Conservation (phyloP, 2,329 filamentous ascomycete genomes). For the Exophiala mesophila region DNA sequence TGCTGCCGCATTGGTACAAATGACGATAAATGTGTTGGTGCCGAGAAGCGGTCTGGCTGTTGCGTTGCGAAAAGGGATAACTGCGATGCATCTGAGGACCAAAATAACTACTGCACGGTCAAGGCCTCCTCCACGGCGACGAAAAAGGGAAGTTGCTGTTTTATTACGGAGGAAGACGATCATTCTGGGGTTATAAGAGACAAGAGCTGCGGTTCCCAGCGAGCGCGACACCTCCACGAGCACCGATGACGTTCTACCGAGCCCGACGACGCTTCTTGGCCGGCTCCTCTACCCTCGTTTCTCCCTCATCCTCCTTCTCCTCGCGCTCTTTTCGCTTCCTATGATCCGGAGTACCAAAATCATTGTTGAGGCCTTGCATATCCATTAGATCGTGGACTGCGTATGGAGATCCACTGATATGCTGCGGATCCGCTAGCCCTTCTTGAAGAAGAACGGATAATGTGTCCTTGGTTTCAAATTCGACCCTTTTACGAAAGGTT, state of each 20-base stretch:
- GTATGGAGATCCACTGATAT: constrained; percentile 21
- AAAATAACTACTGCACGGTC: constrained; percentile 1
- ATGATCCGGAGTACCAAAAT: constrained; percentile 12
- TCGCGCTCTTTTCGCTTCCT: constrained; percentile 12
- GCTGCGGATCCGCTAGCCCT: constrained; percentile 3
- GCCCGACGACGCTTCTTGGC: constrained; percentile 9
- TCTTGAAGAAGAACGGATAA: constrained; percentile 8
- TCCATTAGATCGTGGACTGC: constrained; percentile 37
- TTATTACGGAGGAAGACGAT: constrained; percentile 2
- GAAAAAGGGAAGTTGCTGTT: constrained; percentile 2
- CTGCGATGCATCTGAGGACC: constrained; percentile 2
- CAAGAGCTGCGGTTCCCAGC: not conserved
- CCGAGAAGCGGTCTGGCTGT: constrained; percentile 2
- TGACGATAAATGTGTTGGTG: constrained; percentile 1
- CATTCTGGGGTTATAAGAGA: constrained; percentile 4
- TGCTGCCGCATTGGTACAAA: constrained; percentile 2
- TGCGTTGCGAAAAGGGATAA: constrained; percentile 3
- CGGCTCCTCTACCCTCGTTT: constrained; percentile 8
- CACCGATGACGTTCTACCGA: constrained; percentile 4
- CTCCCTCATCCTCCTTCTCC: constrained; percentile 4
- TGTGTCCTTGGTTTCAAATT: constrained; percentile 8
- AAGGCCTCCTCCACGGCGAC: constrained; percentile 2
- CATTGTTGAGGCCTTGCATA: constrained; percentile 30
- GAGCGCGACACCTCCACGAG: constrained; percentile 9
- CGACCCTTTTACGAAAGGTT: constrained; percentile 26